Conservation (phyloP, 176 grass and related monocot genomes). For the Aegilops bicornis region DNA sequence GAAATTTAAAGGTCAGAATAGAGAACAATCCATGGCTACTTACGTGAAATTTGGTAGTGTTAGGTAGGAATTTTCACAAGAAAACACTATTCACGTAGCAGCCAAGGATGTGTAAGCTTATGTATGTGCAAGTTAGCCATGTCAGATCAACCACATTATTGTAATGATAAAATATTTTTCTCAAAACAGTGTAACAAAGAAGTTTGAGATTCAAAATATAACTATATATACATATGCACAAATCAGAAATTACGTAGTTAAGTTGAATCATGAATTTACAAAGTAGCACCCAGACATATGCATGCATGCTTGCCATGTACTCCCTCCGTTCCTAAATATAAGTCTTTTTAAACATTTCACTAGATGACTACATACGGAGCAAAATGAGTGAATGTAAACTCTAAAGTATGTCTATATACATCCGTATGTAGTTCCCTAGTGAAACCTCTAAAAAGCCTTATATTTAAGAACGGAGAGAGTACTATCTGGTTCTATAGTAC, state of each 20-base stretch:
- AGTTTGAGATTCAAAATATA: neutral
- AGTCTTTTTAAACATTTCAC: no score
- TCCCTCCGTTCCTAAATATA: no score
- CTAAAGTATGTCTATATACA: no score
- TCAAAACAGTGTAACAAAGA: neutral
- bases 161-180: neutral
- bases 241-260: neutral
- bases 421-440: no score
- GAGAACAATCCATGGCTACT: neutral
- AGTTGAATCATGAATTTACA: neutral
- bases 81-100: neutral
- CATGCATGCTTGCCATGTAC: neutral
- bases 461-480: no score
- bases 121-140: neutral
- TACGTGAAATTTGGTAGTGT: neutral
- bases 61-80: slow-evolving; percentile 16
- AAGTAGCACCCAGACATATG: neutral
- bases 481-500: neutral
- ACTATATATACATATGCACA: neutral
- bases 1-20: neutral
- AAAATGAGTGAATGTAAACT: no score
- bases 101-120: neutral
- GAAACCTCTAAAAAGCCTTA: no score
- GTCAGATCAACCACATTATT: neutral
- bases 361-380: no score